phyloP scores from a whole-genome alignment of 2,329 filamentous ascomycete genomes.

The Parastagonospora nodorum region DNA sequence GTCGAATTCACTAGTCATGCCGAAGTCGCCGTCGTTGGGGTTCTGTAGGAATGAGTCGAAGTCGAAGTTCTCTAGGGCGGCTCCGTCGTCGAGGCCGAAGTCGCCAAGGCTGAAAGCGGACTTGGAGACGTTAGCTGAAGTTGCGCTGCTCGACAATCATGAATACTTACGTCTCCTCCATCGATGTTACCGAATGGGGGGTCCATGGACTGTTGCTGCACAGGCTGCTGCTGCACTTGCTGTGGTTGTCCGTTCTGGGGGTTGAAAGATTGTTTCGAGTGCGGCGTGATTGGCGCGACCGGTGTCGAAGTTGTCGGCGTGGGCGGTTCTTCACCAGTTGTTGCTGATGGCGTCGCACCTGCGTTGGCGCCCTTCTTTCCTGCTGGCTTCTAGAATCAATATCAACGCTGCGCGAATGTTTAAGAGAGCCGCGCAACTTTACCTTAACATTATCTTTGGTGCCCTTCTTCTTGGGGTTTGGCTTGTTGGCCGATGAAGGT shows the following conservation, averaged over 20 bases:
- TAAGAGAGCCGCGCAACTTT: conserved; percentile 45
- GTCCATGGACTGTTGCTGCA: conserved; percentile 44
- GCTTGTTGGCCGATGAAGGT: conserved; percentile 73
- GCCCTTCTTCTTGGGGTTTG: conserved; percentile 76
- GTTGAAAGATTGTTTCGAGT: conserved; percentile 46
- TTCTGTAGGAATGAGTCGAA: conserved; percentile 70
- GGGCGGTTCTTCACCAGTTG: conserved; percentile 52
- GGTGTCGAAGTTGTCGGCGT: conserved; percentile 56
- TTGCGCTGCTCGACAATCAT: conserved; percentile 1
- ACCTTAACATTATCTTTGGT: conserved; percentile 71
- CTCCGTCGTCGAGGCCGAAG: conserved; percentile 53
- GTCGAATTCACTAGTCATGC: conserved; percentile 37
- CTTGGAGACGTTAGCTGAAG: conserved; percentile 38
- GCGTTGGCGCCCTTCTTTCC: conserved; percentile 47
- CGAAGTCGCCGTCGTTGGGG: conserved; percentile 51
- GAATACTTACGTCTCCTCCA: conserved; percentile 37
- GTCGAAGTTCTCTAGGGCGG: conserved; percentile 69
- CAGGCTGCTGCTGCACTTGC: conserved; percentile 18
- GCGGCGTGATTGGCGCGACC: conserved; percentile 55
- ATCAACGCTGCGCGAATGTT: conserved; percentile 37
- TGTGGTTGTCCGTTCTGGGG: conserved; percentile 41
- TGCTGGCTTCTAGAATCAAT: conserved; percentile 47
- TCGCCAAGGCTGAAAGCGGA: conserved; percentile 46
- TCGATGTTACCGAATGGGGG: conserved; percentile 49
- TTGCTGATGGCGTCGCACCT: conserved; percentile 48